Conservation (phyloP, 2,329 filamentous ascomycete genomes). For the Apiospora aurea region DNA sequence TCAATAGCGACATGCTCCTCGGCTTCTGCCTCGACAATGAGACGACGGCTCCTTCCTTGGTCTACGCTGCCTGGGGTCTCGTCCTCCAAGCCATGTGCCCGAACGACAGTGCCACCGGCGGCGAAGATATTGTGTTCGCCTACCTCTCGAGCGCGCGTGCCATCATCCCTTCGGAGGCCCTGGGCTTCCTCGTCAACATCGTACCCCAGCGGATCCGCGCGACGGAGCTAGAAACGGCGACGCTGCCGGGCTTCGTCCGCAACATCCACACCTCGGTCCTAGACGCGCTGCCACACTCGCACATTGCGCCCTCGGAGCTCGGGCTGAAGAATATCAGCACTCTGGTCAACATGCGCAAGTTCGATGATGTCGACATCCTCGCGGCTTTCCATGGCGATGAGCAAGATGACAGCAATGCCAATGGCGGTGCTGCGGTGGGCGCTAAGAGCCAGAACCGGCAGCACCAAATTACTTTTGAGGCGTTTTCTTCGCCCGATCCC, state of each 20-base stretch:
- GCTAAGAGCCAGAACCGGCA: neutral
- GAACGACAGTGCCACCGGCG: neutral
- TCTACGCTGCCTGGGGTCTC: slow-evolving; percentile 26
- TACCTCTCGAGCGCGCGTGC: slow-evolving; percentile 25
- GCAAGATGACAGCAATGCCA: neutral
- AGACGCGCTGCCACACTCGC: slow-evolving; percentile 23
- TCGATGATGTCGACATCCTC: slow-evolving; percentile 17
- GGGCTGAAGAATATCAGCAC: slow-evolving; percentile 19
- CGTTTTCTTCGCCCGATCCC: slow-evolving; percentile 22
- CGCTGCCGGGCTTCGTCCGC: neutral
- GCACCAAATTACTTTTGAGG: slow-evolving; percentile 23
- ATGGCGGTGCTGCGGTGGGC: neutral
- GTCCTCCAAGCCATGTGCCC: slow-evolving; percentile 20
- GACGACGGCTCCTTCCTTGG: slow-evolving; percentile 21
- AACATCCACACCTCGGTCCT: slow-evolving; percentile 20
- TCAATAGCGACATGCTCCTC: neutral
- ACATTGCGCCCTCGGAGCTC: slow-evolving; percentile 24
- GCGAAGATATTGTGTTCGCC: slow-evolving; percentile 22
- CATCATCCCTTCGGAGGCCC: slow-evolving; percentile 23
- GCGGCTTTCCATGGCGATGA: neutral
- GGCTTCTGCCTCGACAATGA: slow-evolving; percentile 25
- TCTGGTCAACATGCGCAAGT: slow-evolving; percentile 26
- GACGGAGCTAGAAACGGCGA: neutral
- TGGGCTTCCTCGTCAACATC: slow-evolving; percentile 28
- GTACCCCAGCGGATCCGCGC: slow-evolving; percentile 24